Conservation (phyloP, 2,329 filamentous ascomycete species). For the Pseudocercospora fuligena region DNA sequence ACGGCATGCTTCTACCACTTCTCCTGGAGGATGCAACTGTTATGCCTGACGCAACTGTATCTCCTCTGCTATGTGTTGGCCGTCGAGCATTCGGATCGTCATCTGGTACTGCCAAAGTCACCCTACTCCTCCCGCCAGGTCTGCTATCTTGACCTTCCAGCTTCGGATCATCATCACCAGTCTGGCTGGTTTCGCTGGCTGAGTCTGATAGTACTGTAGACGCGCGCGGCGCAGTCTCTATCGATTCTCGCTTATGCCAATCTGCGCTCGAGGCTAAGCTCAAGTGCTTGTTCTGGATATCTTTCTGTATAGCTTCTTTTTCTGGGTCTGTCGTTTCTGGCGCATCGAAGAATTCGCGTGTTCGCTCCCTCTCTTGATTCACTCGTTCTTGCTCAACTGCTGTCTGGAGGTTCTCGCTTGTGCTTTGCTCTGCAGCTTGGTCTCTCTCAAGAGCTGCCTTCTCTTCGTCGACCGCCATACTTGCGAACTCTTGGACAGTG, state of each 20-base stretch:
- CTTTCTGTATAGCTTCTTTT: conserved; percentile 28
- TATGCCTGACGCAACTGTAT: conserved; percentile 22
- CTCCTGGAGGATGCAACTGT: conserved; percentile 24
- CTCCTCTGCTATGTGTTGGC: conserved; percentile 25
- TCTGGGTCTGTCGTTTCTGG: conserved; percentile 20
- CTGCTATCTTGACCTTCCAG: conserved; percentile 12
- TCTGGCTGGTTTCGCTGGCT: conserved; percentile 21
- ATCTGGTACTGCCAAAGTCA: conserved; percentile 21
- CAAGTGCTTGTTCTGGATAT: conserved; percentile 25
- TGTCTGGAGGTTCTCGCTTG: conserved; percentile 6
- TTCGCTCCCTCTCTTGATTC: conserved; percentile 13
- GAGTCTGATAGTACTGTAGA: conserved; percentile 27
- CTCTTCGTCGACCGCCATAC: background rate
- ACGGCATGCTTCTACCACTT: conserved; percentile 29
- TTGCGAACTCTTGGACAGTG: background rate
- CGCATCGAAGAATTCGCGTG: background rate
- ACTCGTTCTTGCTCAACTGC: conserved; percentile 9
- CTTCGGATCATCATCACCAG: conserved; percentile 10
- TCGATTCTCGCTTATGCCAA: conserved; percentile 27
- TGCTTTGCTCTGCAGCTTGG: background rate
- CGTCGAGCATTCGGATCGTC: conserved; percentile 13
- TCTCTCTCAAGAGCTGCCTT: conserved; percentile 15
- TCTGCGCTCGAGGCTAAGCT: conserved; percentile 23
- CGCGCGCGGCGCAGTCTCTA: conserved; percentile 27
- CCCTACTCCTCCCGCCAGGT: conserved; percentile 18